Evolutionary conservation across 768 basidiomycete genomes (phyloP), one percentile per base, ranked within the genome.

Genomic region (Mrakia gelida): DNA sequence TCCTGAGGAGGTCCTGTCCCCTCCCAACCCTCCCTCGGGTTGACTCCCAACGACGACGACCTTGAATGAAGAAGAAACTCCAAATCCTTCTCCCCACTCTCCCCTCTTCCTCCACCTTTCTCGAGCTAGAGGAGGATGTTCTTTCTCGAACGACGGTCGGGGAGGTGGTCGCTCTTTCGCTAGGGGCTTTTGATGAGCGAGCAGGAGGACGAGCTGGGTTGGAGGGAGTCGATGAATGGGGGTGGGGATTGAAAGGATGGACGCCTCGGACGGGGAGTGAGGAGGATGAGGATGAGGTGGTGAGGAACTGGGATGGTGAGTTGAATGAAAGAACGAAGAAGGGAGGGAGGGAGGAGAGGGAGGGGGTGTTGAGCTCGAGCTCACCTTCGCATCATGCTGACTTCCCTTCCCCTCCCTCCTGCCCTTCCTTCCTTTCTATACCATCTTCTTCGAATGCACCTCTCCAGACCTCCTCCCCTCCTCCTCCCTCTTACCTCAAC

Each of bases 241-340:
- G 23, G 3, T 45, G 70, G 70, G 34, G 76, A n/a, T 16, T 61
- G 56, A 43, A 43, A 43, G 61, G 54, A 10, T 71, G 56, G 70
- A 43, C 49, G 13, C 16, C 32, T 10, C 9, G 65, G 21, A 30
- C 26, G 45, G 15, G 45, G 45, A 45, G 45, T 18, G 70, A n/a
- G 13, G 30, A 30, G 41, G 76, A 72, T 18, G 59, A 56, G 34
- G 75, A 76, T 26, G 52, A 16, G 10, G 72, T 41, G 10, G 23
- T 7, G 28, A 26, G 34, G 28, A 41, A 63, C 32, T 77, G 70
- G 70, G 61, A 77, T 30, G 76, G 76, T 77, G 68, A 71, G 76
- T 71, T 45, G 26, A 13, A n/a, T 43, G 34, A 21, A 16, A 7
- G 30, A 23, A 15, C 23, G 28, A 21, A 5, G 30, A 11, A 43